A percentile compares a stretch with the other conserved stretches of the same genome.
These are phyloP conservation scores for Capsicum baccatum DNA, from an alignment of 257 asterid species.

Conservation along the genomic window DNA sequence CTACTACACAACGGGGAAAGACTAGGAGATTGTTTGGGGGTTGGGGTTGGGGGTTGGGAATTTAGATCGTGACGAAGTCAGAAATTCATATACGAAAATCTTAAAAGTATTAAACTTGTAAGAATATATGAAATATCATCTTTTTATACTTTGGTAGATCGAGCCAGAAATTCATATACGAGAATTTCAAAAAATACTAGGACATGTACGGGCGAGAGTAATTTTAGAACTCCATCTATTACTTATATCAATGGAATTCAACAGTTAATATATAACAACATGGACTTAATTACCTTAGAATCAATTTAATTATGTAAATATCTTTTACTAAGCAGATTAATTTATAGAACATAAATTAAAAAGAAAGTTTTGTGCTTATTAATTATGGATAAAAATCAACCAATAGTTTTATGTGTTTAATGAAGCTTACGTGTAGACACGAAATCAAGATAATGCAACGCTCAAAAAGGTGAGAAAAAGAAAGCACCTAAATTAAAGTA, in stretches of 20 bases:
- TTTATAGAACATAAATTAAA: not conserved
- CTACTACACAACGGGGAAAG: not conserved
- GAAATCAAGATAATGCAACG: conserved; percentile 53
- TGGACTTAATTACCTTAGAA: not conserved
- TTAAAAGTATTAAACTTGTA: too few species aligned
- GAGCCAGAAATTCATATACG: not conserved
- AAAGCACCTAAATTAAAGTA: conserved; percentile 45
- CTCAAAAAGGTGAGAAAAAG: conserved; percentile 36
- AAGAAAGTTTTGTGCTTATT: conserved; percentile 6
- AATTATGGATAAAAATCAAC: conserved; percentile 32
- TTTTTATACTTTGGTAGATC: too few species aligned
- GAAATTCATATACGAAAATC: too few species aligned
- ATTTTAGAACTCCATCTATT: not conserved
- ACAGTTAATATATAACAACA: not conserved
- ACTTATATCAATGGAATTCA: not conserved
- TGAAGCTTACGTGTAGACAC: conserved; percentile 72
- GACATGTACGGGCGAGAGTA: not conserved
- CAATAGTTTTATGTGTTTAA: conserved; percentile 34
- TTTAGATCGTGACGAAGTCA: not conserved
- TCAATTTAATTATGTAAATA: not conserved
- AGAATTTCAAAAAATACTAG: too few species aligned
- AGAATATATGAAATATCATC: not conserved
- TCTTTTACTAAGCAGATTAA: not conserved
- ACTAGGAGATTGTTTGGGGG: not conserved
- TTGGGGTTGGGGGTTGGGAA: not conserved